A percentile compares a stretch with the other conserved stretches of the same genome.
These are phyloP conservation scores for Acanthamoeba healyi DNA, from an alignment of 208 protist genomes.

Conservation along the genomic window DNA sequence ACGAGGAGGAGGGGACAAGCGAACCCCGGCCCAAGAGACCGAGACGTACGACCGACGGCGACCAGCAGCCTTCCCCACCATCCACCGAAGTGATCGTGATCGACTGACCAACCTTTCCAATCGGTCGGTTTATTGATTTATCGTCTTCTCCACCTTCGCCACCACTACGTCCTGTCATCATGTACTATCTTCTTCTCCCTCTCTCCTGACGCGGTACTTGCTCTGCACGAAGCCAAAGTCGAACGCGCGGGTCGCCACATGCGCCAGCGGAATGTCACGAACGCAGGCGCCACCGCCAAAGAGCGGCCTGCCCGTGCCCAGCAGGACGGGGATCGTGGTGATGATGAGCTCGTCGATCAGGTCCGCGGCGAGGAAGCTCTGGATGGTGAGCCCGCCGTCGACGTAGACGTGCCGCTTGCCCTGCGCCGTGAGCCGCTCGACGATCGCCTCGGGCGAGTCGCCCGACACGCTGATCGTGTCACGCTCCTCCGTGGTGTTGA, in stretches of 20 bases:
- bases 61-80: neutral
- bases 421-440: neutral
- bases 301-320: neutral
- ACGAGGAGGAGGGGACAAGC: neutral
- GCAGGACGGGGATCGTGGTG: slow-evolving; percentile 24
- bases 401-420: slow-evolving; percentile 33
- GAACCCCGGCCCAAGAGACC: neutral
- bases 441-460: neutral
- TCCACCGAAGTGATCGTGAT: neutral
- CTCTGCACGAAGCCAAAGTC: slow-evolving; percentile 1
- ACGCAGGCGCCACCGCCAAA: neutral
- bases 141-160: no score
- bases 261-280: neutral
- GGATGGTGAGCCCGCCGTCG: slow-evolving; percentile 18
- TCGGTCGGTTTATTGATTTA: no score
- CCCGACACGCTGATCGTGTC: neutral
- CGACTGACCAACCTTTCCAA: no score
- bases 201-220: neutral
- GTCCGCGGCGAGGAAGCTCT: slow-evolving; percentile 3
- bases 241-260: neutral
- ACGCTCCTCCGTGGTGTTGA: neutral
- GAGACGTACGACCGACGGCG: neutral
- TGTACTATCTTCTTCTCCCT: neutral
- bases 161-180: neutral
- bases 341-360: slow-evolving; percentile 40